A percentile compares a stretch with the other conserved stretches of the same genome.
Evolutionary conservation across 2,329 filamentous ascomycete species (phyloP).

Genomic region (Exophiala sp.): DNA sequence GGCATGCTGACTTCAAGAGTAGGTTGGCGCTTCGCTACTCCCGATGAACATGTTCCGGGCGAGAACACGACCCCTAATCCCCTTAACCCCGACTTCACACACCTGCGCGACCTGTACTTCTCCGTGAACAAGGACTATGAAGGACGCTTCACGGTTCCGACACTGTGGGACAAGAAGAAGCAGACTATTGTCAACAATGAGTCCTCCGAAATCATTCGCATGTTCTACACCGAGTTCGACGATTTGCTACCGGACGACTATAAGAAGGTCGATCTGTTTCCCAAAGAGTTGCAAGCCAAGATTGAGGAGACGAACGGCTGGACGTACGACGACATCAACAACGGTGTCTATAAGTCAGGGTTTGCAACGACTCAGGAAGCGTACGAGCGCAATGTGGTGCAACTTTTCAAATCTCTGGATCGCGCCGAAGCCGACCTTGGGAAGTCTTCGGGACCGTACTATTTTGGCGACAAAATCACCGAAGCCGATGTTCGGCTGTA

Average conservation of each 20-base stretch:
- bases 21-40: constrained; percentile 78
- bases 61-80: constrained; percentile 49
- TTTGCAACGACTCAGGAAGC: constrained; percentile 79
- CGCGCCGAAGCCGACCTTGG: constrained; percentile 65
- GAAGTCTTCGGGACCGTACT: constrained; percentile 53
- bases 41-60: constrained; percentile 55
- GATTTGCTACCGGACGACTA: constrained; percentile 56
- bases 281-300: constrained; percentile 53
- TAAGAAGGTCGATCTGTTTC: constrained; percentile 59
- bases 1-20: constrained; percentile 1
- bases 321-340: constrained; percentile 62
- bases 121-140: constrained; percentile 63
- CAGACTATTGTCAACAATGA: constrained; percentile 84
- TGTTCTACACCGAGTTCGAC: constrained; percentile 80
- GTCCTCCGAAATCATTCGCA: constrained; percentile 82
- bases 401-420: constrained; percentile 72
- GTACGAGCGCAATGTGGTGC: constrained; percentile 67
- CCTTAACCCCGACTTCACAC: constrained; percentile 61
- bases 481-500: constrained; percentile 76
- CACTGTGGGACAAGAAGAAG: constrained; percentile 65
- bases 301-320: constrained; percentile 76
- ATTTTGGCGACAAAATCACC: constrained; percentile 68
- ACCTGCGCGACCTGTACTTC: constrained; percentile 77
- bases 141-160: constrained; percentile 81
- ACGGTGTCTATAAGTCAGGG: constrained; percentile 55